Evolutionary conservation across 192 early-diverging fungal genomes (phyloP).

Genomic region (Entomortierella lignicola): DNA sequence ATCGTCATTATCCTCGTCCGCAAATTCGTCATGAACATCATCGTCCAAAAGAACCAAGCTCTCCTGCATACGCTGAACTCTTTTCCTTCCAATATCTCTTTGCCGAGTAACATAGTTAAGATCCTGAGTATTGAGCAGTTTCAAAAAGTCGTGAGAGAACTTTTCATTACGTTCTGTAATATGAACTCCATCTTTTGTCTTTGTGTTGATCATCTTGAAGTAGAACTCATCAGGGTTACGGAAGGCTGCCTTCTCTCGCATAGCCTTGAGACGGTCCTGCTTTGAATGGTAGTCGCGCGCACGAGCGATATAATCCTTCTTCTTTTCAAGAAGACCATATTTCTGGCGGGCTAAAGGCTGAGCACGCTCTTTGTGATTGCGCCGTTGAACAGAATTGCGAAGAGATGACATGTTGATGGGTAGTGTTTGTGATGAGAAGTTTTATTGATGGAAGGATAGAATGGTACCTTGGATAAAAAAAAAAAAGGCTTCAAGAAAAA

Average conservation of each 20-base stretch:
- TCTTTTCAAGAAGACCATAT: conserved; percentile 92
- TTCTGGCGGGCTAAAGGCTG: conserved; percentile 73
- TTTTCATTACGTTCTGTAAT: conserved; percentile 76
- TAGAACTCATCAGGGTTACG: conserved; percentile 99
- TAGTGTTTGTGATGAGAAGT: not conserved
- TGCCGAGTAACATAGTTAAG: conserved; percentile 88
- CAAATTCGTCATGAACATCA: conserved; percentile 45
- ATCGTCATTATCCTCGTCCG: conserved; percentile 52
- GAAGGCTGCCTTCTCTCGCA: conserved; percentile 87
- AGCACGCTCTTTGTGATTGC: conserved; percentile 90
- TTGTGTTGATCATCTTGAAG: conserved; percentile 93
- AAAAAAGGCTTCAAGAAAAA: not conserved
- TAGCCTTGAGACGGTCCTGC: conserved; percentile 84
- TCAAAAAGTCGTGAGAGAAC: conserved; percentile 80
- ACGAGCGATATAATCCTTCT: conserved; percentile 98
- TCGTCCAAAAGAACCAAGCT: conserved; percentile 75
- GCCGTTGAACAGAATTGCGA: conserved; percentile 85
- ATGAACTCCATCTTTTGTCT: conserved; percentile 89
- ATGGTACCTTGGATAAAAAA: conserved; percentile 3
- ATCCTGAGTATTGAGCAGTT: conserved; percentile 94
- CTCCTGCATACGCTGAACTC: conserved; percentile 82
- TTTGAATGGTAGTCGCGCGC: conserved; percentile 91
- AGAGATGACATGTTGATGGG: conserved; percentile 68
- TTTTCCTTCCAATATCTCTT: conserved; percentile 79
- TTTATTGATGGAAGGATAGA: too few species aligned